Base-by-base conservation (phyloP, 345 rosid genomes). In the Populus alba region DNA sequence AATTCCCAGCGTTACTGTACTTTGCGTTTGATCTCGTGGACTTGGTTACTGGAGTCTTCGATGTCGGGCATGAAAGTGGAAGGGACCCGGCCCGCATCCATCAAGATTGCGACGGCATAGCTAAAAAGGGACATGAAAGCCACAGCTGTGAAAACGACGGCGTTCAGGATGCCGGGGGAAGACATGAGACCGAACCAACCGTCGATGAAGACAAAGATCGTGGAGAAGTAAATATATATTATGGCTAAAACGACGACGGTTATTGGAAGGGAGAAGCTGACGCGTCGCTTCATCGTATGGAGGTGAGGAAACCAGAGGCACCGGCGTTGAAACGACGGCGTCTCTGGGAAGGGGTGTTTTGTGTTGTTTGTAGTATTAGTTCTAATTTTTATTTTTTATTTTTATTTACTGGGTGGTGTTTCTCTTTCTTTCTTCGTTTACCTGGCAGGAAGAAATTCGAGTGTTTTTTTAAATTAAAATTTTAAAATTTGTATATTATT, bases 21-120 rank as follows among this genome's bases (percentile, higher is more conserved):
- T 91, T 92, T 94, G 75, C 98, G 97, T 81, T 94, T 94, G 91
- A 92, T 92, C 91, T 94, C 98, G 57, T 90, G 94, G 45, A 94
- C 79, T 75, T 94, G 88, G 78, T 81, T 81, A 71, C 86, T 78
- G 10, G 89, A 80, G 75, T 90, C 97, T 86, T 94, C 97, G 49
- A 92, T 73, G 67, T 92, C 95, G 11, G 98, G 98, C 88, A 84
- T 71, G 88, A 87, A 94, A 70, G 83, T 75, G 65, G 77, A 47
- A 12, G 97, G 97, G 72, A 94, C 97, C 81, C 94, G 85, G 77
- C 97, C 97, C 77, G 98, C 97, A 91, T 94, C 97, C 81, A 89
- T 87, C 78, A 80, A 73, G 83, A 90, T 84, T 71, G 97, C 89
- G 74, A 83, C 72, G 77, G 77, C 74, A 83, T 94, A 94, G 83